phyloP scores from a whole-genome alignment of 768 basidiomycete species.

The Lanmaoa pseudosensibilis region DNA sequence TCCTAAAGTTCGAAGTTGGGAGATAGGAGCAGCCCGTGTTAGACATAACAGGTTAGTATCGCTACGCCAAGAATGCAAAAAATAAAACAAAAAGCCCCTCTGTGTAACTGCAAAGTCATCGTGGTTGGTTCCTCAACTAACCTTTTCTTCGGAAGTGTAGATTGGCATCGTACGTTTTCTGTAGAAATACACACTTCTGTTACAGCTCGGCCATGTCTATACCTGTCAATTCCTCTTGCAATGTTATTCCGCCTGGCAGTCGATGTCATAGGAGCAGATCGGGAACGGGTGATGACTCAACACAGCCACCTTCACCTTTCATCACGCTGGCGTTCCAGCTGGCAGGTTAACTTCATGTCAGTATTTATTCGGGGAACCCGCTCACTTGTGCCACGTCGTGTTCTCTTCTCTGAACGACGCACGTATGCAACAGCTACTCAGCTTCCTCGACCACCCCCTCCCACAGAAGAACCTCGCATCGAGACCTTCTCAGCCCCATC shows the following conservation, averaged over 20 bases:
- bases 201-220: not conserved
- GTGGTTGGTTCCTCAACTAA: not conserved
- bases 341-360: constrained; percentile 14
- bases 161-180: not conserved
- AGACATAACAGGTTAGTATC: too few species aligned
- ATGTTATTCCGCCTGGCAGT: too few species aligned
- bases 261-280: too few species aligned
- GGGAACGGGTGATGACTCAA: not conserved
- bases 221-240: not conserved
- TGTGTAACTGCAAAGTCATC: not conserved
- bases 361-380: constrained; percentile 15
- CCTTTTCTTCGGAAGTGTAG: not conserved
- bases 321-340: not conserved
- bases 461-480: constrained; percentile 27
- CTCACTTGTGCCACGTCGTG: constrained; percentile 4
- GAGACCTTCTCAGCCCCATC: constrained; percentile 47
- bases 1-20: not conserved
- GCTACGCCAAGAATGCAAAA: not conserved
- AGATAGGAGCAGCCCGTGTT: not conserved
- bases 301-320: constrained; percentile 12
- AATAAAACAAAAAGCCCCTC: not conserved
- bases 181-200: not conserved
- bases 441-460: constrained; percentile 30
- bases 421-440: constrained; percentile 22
- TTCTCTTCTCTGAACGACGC: constrained; percentile 10